Evolutionary conservation across 2,329 filamentous ascomycete genomes (phyloP), one percentile per base, ranked within the genome.

Genomic region (Ceratocystis huliohia): DNA sequence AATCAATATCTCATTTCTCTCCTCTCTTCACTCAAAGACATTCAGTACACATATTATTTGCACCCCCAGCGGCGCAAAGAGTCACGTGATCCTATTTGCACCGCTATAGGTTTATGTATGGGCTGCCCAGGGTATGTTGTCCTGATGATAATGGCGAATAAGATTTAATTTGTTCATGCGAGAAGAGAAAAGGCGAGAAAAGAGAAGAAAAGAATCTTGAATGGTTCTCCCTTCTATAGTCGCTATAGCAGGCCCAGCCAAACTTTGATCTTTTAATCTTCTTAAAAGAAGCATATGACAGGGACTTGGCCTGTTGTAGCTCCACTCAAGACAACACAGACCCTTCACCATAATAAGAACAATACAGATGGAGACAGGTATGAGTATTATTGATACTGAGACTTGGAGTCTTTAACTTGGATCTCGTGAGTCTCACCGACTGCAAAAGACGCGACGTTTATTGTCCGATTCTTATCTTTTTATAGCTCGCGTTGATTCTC

Each of bases 271-370:
- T 59, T 59, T 20, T 37, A 30, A 59, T 59, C 56, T 59, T 59
- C 28, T 59, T 59, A 33, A 37, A 59, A 59, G 30, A 30, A 59
- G 25, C 17, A 30, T 59, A 59, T 59, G 56, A 59, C 56, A 59
- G 56, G 56, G 56, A 59, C 56, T 17, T 30, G 56, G 5, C 25
- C 20, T 59, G 56, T 33, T n/a, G 30, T 30, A 20, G 56, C 56
- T 59, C 56, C 56, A 59, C 56, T 59, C 28, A 37, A 59, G 56
- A 59, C 56, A 59, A 59, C 56, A 59, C 56, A 59, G 56, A 59
- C 56, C 56, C 10, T 59, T 25, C 56, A 59, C 28, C 25, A 17
- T 41, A 41, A 41, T 41, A 59, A 15, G 56, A 8, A n/a, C 50
- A 48, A 48, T 48, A 22, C 17, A 48, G 46, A 48, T 7, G n/a